Percentiles rank a stretch among this genome's conserved stretches.
Conservation (phyloP, 2,329 filamentous ascomycete genomes). For the Orbilia ellipsospora region DNA sequence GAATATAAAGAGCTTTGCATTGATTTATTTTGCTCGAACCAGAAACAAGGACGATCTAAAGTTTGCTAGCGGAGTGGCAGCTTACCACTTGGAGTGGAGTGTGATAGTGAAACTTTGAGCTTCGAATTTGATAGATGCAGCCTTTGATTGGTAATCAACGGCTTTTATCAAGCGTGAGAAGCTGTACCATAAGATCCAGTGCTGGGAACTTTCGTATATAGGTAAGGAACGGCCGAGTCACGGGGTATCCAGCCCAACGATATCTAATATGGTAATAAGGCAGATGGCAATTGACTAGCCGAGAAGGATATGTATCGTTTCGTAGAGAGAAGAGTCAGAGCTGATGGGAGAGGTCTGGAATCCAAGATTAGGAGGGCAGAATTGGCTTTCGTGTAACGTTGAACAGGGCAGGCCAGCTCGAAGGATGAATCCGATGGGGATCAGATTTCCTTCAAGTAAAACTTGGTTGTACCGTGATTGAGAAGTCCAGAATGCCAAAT, state of each 20-base stretch:
- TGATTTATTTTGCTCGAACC: background rate
- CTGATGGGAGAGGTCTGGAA: slow-evolving; percentile 22
- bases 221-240: slow-evolving; percentile 22
- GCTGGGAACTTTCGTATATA: slow-evolving; percentile 8
- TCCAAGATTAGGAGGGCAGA: slow-evolving; percentile 9
- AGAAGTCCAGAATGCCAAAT: slow-evolving; percentile 22
- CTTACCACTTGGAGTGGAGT: slow-evolving; percentile 36
- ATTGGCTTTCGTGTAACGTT: slow-evolving; percentile 53
- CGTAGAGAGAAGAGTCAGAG: slow-evolving; percentile 3
- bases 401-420: slow-evolving; percentile 5
- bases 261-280: slow-evolving; percentile 13
- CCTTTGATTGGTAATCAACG: background rate
- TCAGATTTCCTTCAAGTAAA: slow-evolving; percentile 5
- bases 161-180: background rate
- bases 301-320: slow-evolving; percentile 11
- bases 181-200: background rate
- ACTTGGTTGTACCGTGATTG: slow-evolving; percentile 5
- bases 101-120: slow-evolving; percentile 15
- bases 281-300: background rate
- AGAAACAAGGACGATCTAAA: background rate
- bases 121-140: background rate
- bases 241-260: slow-evolving; percentile 34
- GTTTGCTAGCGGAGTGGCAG: slow-evolving; percentile 15
- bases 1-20: too few relatives aligned
- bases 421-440: slow-evolving; percentile 11